phyloP scores from a whole-genome alignment of 2,329 filamentous ascomycete species.

The Aureobasidium sp. region DNA sequence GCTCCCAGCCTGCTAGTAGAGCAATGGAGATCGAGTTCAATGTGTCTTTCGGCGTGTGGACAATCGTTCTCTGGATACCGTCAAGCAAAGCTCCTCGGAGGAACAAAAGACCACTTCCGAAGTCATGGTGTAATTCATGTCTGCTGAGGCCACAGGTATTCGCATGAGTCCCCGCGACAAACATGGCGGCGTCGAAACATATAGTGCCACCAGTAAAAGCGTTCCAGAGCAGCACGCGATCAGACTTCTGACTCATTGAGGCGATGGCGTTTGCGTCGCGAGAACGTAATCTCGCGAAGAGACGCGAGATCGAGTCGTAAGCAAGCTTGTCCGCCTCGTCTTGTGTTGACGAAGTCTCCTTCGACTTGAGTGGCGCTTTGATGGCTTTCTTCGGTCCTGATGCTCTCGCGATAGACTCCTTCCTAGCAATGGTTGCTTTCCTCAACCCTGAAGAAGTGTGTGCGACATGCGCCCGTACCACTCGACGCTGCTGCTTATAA shows the following conservation, averaged over 20 bases:
- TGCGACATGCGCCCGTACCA: slow-evolving; percentile 7
- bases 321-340: not conserved
- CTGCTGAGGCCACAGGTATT: slow-evolving; percentile 20
- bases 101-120: slow-evolving; percentile 20
- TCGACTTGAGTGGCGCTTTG: not conserved
- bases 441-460: slow-evolving; percentile 18
- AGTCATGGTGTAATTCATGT: slow-evolving; percentile 14
- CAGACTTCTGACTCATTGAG: slow-evolving; percentile 19
- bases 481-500: not conserved
- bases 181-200: slow-evolving; percentile 21
- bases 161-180: slow-evolving; percentile 20
- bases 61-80: slow-evolving; percentile 19
- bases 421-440: slow-evolving; percentile 21
- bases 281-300: slow-evolving; percentile 15
- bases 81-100: slow-evolving; percentile 22
- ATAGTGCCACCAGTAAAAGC: slow-evolving; percentile 19
- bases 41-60: slow-evolving; percentile 16
- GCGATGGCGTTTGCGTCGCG: slow-evolving; percentile 13
- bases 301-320: not conserved
- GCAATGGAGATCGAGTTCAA: slow-evolving; percentile 21
- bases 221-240: slow-evolving; percentile 19
- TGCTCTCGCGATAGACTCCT: not conserved
- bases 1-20: slow-evolving; percentile 23
- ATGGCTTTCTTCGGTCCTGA: not conserved
- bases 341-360: not conserved